A percentile compares a stretch with the other conserved stretches of the same genome.
Conservation (phyloP, 805 yeast genomes). For the Yarrowia osloensis region DNA sequence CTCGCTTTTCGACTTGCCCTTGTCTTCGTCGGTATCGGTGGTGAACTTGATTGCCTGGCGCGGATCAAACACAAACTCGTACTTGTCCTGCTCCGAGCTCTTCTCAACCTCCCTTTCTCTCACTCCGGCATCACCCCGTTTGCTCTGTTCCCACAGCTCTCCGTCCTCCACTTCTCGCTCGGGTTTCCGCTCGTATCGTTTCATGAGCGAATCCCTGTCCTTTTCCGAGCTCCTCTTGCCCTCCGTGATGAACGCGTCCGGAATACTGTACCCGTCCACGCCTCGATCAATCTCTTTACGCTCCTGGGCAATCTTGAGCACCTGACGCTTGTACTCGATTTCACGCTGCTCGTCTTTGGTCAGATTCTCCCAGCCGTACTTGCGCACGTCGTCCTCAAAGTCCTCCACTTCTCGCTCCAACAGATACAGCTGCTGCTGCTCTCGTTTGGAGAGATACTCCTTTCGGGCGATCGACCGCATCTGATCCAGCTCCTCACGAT, state of each 20-base stretch:
- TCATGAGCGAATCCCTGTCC: slow-evolving; percentile 47
- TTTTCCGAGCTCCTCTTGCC: slow-evolving; percentile 54
- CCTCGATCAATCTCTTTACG: slow-evolving; percentile 45
- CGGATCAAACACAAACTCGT: slow-evolving; percentile 76
- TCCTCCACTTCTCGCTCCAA: slow-evolving; percentile 52
- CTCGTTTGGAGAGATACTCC: slow-evolving; percentile 51
- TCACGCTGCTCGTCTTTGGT: slow-evolving; percentile 55
- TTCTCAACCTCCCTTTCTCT: slow-evolving; percentile 44
- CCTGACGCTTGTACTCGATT: slow-evolving; percentile 52
- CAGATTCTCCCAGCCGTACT: slow-evolving; percentile 58
- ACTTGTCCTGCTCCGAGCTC: slow-evolving; percentile 44
- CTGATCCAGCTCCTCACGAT: slow-evolving; percentile 38
- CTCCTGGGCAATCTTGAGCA: slow-evolving; percentile 50
- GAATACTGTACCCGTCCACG: slow-evolving; percentile 51
- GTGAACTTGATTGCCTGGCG: slow-evolving; percentile 61
- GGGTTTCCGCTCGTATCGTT: slow-evolving; percentile 2
- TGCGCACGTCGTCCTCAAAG: slow-evolving; percentile 52
- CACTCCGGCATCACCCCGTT: slow-evolving; percentile 60
- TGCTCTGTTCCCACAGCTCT: slow-evolving; percentile 38
- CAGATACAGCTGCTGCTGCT: slow-evolving; percentile 49
- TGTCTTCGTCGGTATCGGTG: slow-evolving; percentile 47
- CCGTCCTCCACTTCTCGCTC: slow-evolving; percentile 6
- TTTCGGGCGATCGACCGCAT: slow-evolving; percentile 54
- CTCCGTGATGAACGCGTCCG: slow-evolving; percentile 57
- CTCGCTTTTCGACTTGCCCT: slow-evolving; percentile 42